Base-by-base conservation (phyloP, 2,329 filamentous ascomycete species). In the Pseudogymnoascus sp. region DNA sequence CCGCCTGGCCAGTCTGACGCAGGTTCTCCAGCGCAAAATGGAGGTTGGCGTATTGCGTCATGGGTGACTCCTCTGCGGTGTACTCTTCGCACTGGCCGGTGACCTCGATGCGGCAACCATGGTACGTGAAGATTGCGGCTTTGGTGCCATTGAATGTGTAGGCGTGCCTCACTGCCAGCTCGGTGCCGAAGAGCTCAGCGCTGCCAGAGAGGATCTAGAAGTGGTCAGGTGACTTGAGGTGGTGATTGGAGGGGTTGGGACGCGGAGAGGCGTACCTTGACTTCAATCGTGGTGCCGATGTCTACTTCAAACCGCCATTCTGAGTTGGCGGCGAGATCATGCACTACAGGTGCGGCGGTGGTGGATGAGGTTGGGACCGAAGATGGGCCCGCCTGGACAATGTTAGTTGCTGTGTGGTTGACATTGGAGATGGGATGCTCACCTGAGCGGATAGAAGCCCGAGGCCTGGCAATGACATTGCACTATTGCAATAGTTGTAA, bases 131-230 rank as follows among this genome's bases (percentile, higher is more conserved):
- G 71, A 99, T 88, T 66, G 93, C 93, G 64, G 90, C 89, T 78
- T 96, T 96, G 69, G 84, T 84, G 63, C 91, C 90, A 53, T 84
- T 83, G 76, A 99, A 93, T 33, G 82, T 87, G 78, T 97, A 97
- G 9, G 84, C 82, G 61, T 89, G 88, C 64, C 88, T 89, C 9
- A 85, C 82, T 10, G 92, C 92, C 47, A 99, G 88, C 78, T 99
- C 95, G 63, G 93, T 93, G 73, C 95, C 95, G 74, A 97, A 96
- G 72, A 96, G 86, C 76, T 99, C 95, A 60, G 93, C 95, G 1
- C 88, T 91, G 66, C 95, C 95, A 35, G 83, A 85, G 63, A 91
- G 77, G 26, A 97, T 80, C 78, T 92, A 47, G 36, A 81, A 10
- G 10, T 47, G 23, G 59, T 57, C 40, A 40, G 40, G 75, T 74